Evolutionary conservation across 208 protist genomes (phyloP).

Genomic region (Zelonia costaricensis): DNA sequence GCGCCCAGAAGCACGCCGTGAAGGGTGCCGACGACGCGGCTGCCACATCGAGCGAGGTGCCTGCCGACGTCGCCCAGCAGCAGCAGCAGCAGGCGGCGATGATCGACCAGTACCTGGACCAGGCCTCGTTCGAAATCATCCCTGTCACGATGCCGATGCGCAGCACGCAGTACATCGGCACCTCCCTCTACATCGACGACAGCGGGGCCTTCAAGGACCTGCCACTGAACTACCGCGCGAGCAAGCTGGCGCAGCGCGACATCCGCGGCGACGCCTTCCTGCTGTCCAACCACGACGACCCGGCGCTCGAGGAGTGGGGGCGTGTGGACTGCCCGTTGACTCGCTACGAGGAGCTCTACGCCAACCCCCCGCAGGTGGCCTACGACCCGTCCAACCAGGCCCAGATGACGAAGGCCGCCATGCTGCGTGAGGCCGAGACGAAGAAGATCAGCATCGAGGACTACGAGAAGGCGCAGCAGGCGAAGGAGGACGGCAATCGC

Average conservation of each 20-base stretch:
- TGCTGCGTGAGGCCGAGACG: conserved; percentile 61
- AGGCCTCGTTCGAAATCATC: conserved; percentile 85
- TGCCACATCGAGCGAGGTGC: conserved; percentile 1
- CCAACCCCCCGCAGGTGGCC: conserved; percentile 41
- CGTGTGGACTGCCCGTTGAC: conserved; percentile 66
- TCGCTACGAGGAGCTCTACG: conserved; percentile 44
- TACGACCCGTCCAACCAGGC: conserved; percentile 72
- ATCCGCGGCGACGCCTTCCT: conserved; percentile 91
- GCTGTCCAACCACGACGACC: conserved; percentile 88
- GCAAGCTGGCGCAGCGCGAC: conserved; percentile 82
- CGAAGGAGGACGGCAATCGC: conserved; percentile 65
- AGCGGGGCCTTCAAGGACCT: conserved; percentile 88
- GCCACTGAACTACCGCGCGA: conserved; percentile 77
- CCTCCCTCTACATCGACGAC: conserved; percentile 91
- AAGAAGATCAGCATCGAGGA: conserved; percentile 72
- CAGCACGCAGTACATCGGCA: conserved; percentile 74
- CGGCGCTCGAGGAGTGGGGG: conserved; percentile 82
- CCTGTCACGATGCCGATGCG: conserved; percentile 83
- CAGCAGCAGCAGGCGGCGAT: conserved; percentile 55
- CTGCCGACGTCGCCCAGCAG: too few relatives aligned
- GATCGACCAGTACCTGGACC: conserved; percentile 72
- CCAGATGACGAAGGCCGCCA: conserved; percentile 63
- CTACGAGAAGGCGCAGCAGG: conserved; percentile 46
- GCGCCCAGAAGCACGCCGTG: conserved; percentile 18
- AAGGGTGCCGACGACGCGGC: conserved; percentile 1